Evolutionary conservation across 169 alveolate species (phyloP).

Genomic region (Babesia divergens): DNA sequence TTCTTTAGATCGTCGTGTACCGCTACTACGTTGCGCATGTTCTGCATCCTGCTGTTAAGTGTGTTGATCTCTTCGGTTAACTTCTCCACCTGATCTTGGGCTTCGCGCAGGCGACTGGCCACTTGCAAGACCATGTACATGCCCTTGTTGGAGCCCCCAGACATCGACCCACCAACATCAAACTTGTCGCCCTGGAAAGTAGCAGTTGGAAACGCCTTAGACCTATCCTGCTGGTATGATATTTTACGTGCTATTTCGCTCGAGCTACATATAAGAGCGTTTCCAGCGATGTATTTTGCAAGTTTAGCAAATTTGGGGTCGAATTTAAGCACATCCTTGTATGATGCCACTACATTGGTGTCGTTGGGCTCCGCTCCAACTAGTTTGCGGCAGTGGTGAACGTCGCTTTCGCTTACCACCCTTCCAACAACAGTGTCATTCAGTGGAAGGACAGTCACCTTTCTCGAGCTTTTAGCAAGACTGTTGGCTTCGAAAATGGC

Average conservation of each 20-base stretch:
- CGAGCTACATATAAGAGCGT: constrained; percentile 79
- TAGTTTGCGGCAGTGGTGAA: constrained; percentile 53
- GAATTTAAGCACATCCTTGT: constrained; percentile 69
- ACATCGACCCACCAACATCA: constrained; percentile 86
- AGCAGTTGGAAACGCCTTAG: constrained; percentile 78
- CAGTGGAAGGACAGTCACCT: constrained; percentile 73
- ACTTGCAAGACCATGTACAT: constrained; percentile 52
- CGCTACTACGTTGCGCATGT: constrained; percentile 27
- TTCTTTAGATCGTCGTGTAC: constrained; percentile 57
- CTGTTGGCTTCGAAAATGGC: constrained; percentile 64
- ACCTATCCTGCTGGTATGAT: constrained; percentile 77
- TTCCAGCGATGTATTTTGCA: constrained; percentile 82
- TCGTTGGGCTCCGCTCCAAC: constrained; percentile 57
- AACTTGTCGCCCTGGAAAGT: constrained; percentile 89
- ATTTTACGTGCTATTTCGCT: constrained; percentile 80
- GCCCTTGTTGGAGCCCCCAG: constrained; percentile 86
- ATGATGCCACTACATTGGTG: constrained; percentile 41
- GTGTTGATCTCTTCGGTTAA: not conserved
- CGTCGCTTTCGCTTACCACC: constrained; percentile 49
- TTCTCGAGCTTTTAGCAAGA: constrained; percentile 38
- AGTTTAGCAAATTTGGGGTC: constrained; percentile 70
- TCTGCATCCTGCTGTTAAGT: constrained; percentile 47
- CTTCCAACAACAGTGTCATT: constrained; percentile 62
- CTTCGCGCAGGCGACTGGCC: constrained; percentile 12
- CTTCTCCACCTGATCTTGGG: constrained; percentile 1